phyloP scores from a whole-genome alignment of 495 filamentous ascomycete species.

The Penicillium daleae region DNA sequence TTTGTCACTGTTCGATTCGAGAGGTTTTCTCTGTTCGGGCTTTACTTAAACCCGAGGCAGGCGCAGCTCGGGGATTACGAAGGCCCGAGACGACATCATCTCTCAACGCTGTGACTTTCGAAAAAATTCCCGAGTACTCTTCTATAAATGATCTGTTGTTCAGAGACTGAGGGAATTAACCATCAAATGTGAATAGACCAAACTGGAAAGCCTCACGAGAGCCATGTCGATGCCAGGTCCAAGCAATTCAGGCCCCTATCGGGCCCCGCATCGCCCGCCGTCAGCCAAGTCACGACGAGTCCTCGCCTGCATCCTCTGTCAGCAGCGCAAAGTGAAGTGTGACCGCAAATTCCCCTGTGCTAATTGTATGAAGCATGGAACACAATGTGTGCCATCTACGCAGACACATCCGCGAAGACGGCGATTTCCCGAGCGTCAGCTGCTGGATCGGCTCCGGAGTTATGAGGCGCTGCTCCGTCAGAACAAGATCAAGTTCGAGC shows the following conservation, averaged over 20 bases:
- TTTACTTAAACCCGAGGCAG: not conserved
- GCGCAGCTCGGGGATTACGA: not conserved
- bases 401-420: conserved; percentile 49
- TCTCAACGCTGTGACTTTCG: not conserved
- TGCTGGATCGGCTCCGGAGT: conserved; percentile 53
- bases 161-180: not conserved
- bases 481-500: conserved; percentile 56
- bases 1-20: too few species aligned
- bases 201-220: not conserved
- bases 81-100: conserved; percentile 2
- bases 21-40: not conserved
- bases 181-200: not conserved
- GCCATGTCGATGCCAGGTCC: conserved; percentile 2
- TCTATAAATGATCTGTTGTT: not conserved
- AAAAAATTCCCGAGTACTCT: not conserved
- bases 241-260: not conserved
- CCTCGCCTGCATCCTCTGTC: conserved; percentile 61
- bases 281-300: conserved; percentile 40
- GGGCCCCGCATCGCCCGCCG: not conserved
- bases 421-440: conserved; percentile 57
- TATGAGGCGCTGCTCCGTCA: conserved; percentile 58
- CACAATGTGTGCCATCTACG: conserved; percentile 53
- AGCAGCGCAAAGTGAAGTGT: conserved; percentile 63
- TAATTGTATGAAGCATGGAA: conserved; percentile 47
- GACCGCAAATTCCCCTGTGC: conserved; percentile 58